A percentile compares a stretch with the other conserved stretches of the same genome.
phyloP scores from a whole-genome alignment of 139 green algal genomes.

The Pleodorina starrii region DNA sequence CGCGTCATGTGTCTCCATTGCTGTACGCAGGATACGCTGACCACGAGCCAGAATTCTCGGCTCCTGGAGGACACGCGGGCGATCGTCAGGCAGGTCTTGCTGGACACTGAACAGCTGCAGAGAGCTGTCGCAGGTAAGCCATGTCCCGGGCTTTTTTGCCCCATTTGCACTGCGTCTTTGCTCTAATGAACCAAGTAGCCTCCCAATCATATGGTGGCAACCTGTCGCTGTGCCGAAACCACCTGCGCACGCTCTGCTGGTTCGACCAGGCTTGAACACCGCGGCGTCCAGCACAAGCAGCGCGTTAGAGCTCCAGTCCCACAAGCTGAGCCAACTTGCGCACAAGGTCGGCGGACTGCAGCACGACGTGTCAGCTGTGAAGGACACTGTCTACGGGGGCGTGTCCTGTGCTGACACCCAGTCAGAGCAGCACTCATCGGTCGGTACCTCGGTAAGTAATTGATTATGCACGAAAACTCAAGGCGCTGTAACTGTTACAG shows the following conservation, averaged over 20 bases:
- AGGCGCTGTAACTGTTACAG: no score
- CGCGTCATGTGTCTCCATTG: no score
- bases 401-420: not conserved
- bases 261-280: slow-evolving; percentile 51
- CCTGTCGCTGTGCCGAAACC: no score
- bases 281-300: slow-evolving; percentile 39
- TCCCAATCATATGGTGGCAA: no score
- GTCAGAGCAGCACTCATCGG: not conserved
- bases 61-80: slow-evolving; percentile 24
- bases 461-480: no score
- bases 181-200: no score
- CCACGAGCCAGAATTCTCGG: not conserved
- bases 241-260: no score
- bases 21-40: slow-evolving; percentile 36
- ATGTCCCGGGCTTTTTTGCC: not conserved
- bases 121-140: slow-evolving; percentile 30
- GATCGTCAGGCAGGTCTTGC: not conserved
- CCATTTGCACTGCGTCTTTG: no score
- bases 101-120: slow-evolving; percentile 35
- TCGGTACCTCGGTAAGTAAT: slow-evolving; percentile 10
- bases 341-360: slow-evolving; percentile 9
- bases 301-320: slow-evolving; percentile 52
- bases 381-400: slow-evolving; percentile 44
- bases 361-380: slow-evolving; percentile 21
- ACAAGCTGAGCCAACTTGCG: slow-evolving; percentile 40